phyloP scores from a whole-genome alignment of 805 yeast species.

The Millerozyma acaciae region DNA sequence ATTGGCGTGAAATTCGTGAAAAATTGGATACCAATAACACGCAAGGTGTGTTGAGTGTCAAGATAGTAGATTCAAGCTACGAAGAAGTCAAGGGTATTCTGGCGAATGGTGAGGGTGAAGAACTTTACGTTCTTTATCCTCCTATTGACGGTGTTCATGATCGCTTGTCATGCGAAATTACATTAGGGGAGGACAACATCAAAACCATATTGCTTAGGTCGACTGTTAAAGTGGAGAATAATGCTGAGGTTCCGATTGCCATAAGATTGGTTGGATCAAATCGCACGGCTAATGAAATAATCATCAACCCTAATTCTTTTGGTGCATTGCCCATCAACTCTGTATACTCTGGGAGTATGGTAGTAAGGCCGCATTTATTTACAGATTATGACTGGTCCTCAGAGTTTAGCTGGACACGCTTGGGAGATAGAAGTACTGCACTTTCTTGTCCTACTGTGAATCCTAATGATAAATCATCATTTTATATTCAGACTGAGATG shows the following conservation, averaged over 20 bases:
- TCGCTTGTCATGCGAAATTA: conserved; percentile 69
- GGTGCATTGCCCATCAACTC: conserved; percentile 71
- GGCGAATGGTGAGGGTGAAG: conserved; percentile 81
- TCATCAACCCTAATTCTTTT: conserved; percentile 52
- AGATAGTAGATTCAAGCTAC: conserved; percentile 53
- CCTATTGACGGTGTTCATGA: conserved; percentile 60
- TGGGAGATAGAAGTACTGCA: conserved; percentile 47
- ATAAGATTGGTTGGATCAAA: conserved; percentile 39
- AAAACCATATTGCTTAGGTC: conserved; percentile 78
- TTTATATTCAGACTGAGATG: conserved; percentile 73
- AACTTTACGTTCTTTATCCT: conserved; percentile 64
- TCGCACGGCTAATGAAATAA: conserved; percentile 18
- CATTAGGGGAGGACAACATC: conserved; percentile 68
- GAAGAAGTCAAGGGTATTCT: conserved; percentile 53
- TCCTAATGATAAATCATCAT: conserved; percentile 40
- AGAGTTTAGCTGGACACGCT: conserved; percentile 62
- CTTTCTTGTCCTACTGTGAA: conserved; percentile 54
- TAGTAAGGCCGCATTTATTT: conserved; percentile 57
- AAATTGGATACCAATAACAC: conserved; percentile 62
- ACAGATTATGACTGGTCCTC: conserved; percentile 66
- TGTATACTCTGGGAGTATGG: conserved; percentile 57
- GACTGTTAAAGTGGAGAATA: conserved; percentile 65
- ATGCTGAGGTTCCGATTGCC: conserved; percentile 52
- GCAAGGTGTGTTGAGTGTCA: conserved; percentile 61
- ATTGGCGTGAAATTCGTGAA: conserved; percentile 86